Percentiles rank a stretch among this genome's conserved stretches.
phyloP scores from a whole-genome alignment of 2,329 filamentous ascomycete species.

The Colletotrichum australisinense region DNA sequence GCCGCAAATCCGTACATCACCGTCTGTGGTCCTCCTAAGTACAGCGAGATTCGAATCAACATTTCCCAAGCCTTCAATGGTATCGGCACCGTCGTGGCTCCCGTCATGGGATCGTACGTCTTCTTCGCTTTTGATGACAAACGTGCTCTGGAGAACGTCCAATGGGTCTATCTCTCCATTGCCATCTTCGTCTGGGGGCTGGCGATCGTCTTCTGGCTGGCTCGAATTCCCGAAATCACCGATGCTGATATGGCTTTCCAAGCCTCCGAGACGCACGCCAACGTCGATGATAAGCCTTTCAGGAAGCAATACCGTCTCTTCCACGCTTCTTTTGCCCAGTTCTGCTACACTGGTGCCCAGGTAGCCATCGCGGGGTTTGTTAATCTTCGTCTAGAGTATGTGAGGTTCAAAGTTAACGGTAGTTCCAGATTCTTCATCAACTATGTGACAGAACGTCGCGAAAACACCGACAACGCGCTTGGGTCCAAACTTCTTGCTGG shows the following conservation, averaged over 20 bases:
- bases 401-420: conserved; percentile 69
- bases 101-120: conserved; percentile 77
- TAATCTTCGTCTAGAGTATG: too few relatives aligned
- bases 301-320: conserved; percentile 80
- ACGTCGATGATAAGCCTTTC: conserved; percentile 63
- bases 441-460: conserved; percentile 68
- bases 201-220: conserved; percentile 74
- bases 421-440: conserved; percentile 78
- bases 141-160: conserved; percentile 70
- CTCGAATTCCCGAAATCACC: conserved; percentile 78
- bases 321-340: conserved; percentile 80
- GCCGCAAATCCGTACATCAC: conserved; percentile 76
- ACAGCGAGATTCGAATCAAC: conserved; percentile 65
- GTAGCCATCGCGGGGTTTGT: conserved; percentile 73
- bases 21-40: conserved; percentile 64
- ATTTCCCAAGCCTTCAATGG: conserved; percentile 66
- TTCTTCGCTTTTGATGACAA: conserved; percentile 68
- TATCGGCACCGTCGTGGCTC: conserved; percentile 69
- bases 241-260: conserved; percentile 73
- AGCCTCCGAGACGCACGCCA: conserved; percentile 57
- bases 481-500: conserved; percentile 78
- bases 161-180: conserved; percentile 82
- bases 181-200: conserved; percentile 77
- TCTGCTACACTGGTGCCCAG: conserved; percentile 82
- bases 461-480: conserved; percentile 58